Conservation (phyloP, 2,329 filamentous ascomycete species). For the Aspergillus texensis region DNA sequence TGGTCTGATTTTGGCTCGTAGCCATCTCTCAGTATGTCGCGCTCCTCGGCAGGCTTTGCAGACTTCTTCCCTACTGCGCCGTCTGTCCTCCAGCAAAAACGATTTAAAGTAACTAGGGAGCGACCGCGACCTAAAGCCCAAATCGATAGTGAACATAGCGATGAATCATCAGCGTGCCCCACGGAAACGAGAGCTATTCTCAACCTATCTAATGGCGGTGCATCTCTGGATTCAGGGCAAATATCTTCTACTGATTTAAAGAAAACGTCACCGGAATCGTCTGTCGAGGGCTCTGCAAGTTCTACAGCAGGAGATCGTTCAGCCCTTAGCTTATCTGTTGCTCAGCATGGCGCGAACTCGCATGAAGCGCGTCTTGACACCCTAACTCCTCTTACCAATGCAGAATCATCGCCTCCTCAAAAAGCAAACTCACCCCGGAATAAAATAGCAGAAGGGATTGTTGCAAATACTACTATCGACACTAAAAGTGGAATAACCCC, state of each 20-base stretch:
- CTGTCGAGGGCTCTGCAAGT: constrained; percentile 71
- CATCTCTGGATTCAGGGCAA: constrained; percentile 15
- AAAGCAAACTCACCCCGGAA: constrained; percentile 58
- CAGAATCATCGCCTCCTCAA: constrained; percentile 64
- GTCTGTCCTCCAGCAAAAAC: constrained; percentile 58
- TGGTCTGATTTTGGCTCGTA: constrained; percentile 42
- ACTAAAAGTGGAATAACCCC: constrained; percentile 41
- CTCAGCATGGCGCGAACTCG: constrained; percentile 57
- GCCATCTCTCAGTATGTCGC: constrained; percentile 69
- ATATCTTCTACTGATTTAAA: constrained; percentile 17
- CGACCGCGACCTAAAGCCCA: constrained; percentile 61
- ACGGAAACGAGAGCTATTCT: constrained; percentile 13
- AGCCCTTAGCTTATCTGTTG: constrained; percentile 64
- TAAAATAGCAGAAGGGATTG: constrained; percentile 40
- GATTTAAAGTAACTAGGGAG: constrained; percentile 56
- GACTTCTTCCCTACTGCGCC: constrained; percentile 84
- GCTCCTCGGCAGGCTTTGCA: constrained; percentile 77
- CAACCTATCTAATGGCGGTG: constrained; percentile 19
- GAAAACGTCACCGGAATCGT: constrained; percentile 44
- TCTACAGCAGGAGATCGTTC: constrained; percentile 73
- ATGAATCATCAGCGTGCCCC: constrained; percentile 16
- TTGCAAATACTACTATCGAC: constrained; percentile 30
- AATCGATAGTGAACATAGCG: constrained; percentile 23
- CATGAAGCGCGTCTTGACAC: constrained; percentile 56
- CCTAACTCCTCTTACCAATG: constrained; percentile 67